A percentile compares a stretch with the other conserved stretches of the same genome.
Evolutionary conservation across 2,329 filamentous ascomycete genomes (phyloP).

Genomic region (Pestalotiopsis sp.): DNA sequence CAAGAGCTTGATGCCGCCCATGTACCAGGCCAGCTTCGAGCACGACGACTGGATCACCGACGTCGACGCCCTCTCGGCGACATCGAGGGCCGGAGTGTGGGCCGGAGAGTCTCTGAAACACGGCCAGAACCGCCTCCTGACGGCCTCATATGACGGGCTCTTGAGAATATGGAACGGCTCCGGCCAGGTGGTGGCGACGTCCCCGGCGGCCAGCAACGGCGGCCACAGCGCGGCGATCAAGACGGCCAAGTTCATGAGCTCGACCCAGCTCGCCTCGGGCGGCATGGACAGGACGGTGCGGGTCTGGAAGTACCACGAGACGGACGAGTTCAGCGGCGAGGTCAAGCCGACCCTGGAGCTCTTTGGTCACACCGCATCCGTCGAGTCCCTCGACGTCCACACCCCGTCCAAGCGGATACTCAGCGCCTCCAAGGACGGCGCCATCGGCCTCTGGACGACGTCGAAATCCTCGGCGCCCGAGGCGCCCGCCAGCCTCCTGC

Average conservation of each 20-base stretch:
- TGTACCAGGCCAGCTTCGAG: slow-evolving; percentile 89
- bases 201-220: slow-evolving; percentile 64
- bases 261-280: slow-evolving; percentile 78
- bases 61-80: slow-evolving; percentile 77
- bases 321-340: slow-evolving; percentile 59
- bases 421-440: slow-evolving; percentile 82
- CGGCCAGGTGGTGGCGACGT: slow-evolving; percentile 81
- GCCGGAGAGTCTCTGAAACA: slow-evolving; percentile 49
- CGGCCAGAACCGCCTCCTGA: slow-evolving; percentile 76
- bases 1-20: slow-evolving; percentile 84
- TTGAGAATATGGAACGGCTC: slow-evolving; percentile 89
- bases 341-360: slow-evolving; percentile 79
- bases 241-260: slow-evolving; percentile 80
- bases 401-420: slow-evolving; percentile 75
- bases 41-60: slow-evolving; percentile 97
- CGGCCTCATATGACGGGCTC: slow-evolving; percentile 90
- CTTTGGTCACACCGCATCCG: slow-evolving; percentile 76
- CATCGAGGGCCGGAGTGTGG: slow-evolving; percentile 63
- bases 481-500: slow-evolving; percentile 70
- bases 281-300: slow-evolving; percentile 84
- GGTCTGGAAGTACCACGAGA: slow-evolving; percentile 85
- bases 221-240: slow-evolving; percentile 80
- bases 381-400: slow-evolving; percentile 78
- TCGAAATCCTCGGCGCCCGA: slow-evolving; percentile 75
- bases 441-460: slow-evolving; percentile 86